phyloP scores from a whole-genome alignment of 148 eudicot species.

The Silene uniflora region DNA sequence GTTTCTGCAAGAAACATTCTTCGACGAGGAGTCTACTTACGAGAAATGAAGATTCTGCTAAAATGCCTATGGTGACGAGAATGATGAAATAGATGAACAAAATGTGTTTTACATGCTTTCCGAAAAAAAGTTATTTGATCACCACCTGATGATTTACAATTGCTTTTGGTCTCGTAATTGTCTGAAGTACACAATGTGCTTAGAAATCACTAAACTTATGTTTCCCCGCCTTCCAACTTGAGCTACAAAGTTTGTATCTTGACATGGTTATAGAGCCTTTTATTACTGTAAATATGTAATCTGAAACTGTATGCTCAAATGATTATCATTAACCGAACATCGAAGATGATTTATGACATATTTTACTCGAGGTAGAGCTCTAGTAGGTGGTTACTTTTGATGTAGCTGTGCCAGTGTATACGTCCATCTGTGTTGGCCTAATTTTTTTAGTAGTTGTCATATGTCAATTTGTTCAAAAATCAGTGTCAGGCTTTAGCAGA shows the following conservation, averaged over 20 bases:
- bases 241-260: neutral
- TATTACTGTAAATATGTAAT: no score
- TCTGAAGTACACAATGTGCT: neutral
- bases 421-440: no score
- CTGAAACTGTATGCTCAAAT: no score
- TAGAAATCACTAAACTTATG: neutral
- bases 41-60: neutral
- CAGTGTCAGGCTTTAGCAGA: neutral
- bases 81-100: no score
- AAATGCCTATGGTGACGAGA: no score
- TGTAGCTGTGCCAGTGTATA: neutral
- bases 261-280: neutral
- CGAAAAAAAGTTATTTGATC: no score
- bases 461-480: no score
- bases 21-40: no score
- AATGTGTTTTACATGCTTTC: no score
- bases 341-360: no score
- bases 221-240: neutral
- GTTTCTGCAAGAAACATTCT: no score
- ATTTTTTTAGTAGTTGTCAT: no score
- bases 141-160: neutral
- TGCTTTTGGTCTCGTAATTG: neutral
- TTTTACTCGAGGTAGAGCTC: conserved; percentile 1
- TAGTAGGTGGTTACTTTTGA: neutral
- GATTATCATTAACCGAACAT: neutral